A percentile compares a stretch with the other conserved stretches of the same genome.
Conservation (phyloP, 1,284 basidiomycete genomes). For the Leccinum colubrinum region DNA sequence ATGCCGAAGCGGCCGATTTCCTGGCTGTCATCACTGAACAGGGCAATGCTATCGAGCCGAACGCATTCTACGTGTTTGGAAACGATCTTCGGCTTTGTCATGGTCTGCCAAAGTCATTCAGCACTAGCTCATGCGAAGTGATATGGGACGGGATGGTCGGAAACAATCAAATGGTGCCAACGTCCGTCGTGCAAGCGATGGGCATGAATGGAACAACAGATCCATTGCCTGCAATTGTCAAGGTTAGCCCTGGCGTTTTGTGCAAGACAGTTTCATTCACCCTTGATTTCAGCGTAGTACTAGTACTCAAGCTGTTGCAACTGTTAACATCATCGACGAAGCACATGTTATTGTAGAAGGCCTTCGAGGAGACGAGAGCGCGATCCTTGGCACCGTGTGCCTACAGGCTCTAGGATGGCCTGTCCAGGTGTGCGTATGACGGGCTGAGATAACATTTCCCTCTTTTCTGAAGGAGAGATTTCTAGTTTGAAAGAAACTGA, state of each 20-base stretch:
- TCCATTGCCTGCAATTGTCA: neutral
- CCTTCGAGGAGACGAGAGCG: constrained; percentile 32
- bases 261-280: constrained; percentile 4
- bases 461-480: constrained; percentile 2
- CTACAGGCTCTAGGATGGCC: constrained; percentile 66
- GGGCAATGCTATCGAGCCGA: constrained; percentile 44
- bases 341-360: constrained; percentile 46
- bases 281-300: constrained; percentile 3
- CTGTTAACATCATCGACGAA: constrained; percentile 31
- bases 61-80: constrained; percentile 53
- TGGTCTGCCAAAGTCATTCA: constrained; percentile 48
- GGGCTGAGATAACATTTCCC: neutral
- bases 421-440: constrained; percentile 45
- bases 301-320: neutral
- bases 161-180: constrained; percentile 11
- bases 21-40: constrained; percentile 49
- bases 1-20: constrained; percentile 54
- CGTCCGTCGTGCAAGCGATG: neutral
- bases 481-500: constrained; percentile 65
- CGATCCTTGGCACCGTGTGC: constrained; percentile 41
- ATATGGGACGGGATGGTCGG: constrained; percentile 46
- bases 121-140: constrained; percentile 47
- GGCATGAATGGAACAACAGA: neutral
- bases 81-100: constrained; percentile 57
- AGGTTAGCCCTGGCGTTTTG: constrained; percentile 2